Conservation (phyloP, 305 asterid species). For the Rubia peregrina region DNA sequence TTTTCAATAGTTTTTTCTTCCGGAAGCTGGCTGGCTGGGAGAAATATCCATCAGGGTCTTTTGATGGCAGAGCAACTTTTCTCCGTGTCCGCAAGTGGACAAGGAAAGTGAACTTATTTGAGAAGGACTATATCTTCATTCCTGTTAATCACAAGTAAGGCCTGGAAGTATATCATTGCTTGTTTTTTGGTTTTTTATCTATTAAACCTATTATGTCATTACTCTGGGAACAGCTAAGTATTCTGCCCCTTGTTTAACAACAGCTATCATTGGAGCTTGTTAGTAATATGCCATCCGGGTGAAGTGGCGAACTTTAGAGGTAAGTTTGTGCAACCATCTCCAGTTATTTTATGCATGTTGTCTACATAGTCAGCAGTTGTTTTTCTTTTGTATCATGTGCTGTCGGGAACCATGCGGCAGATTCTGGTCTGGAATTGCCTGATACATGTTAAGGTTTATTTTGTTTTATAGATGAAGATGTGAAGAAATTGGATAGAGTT, state of each 20-base stretch:
- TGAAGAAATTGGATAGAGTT: slow-evolving; percentile 36
- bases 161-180: neutral
- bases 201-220: neutral
- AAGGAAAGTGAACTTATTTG: slow-evolving; percentile 81
- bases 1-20: slow-evolving; percentile 95
- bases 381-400: neutral
- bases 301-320: slow-evolving; percentile 63
- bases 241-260: slow-evolving; percentile 16
- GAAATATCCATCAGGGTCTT: slow-evolving; percentile 81
- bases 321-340: slow-evolving; percentile 37
- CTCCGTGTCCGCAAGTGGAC: slow-evolving; percentile 98
- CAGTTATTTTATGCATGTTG: slow-evolving; percentile 11
- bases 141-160: slow-evolving; percentile 93
- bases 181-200: neutral
- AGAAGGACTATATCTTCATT: slow-evolving; percentile 78
- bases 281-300: slow-evolving; percentile 83
- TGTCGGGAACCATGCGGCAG: neutral
- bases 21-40: slow-evolving; percentile 95
- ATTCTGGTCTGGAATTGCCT: slow-evolving; percentile 14
- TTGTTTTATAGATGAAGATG: slow-evolving; percentile 41
- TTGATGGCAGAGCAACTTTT: slow-evolving; percentile 88
- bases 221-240: neutral
- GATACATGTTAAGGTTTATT: slow-evolving; percentile 8
- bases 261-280: slow-evolving; percentile 96
- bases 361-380: neutral